These are phyloP conservation scores for Colletotrichum aenigma DNA, from an alignment of 2,329 filamentous ascomycete species.

Conservation along the genomic window DNA sequence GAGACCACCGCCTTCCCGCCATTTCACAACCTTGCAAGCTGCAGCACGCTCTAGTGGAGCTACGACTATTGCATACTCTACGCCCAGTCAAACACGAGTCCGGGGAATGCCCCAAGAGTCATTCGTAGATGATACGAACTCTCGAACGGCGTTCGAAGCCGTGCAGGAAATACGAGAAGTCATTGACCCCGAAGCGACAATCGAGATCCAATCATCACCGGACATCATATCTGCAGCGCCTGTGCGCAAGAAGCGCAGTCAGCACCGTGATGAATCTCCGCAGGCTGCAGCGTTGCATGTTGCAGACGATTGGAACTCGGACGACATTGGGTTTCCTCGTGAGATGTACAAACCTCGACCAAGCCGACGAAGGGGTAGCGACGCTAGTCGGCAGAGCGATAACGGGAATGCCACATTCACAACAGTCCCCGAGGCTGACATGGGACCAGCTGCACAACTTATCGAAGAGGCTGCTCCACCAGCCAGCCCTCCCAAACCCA, in stretches of 20 bases:
- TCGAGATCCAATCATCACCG: constrained; percentile 20
- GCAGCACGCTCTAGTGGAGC: constrained; percentile 29
- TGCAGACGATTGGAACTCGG: constrained; percentile 18
- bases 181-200: not conserved
- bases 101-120: not conserved
- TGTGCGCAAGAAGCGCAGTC: constrained; percentile 8
- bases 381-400: constrained; percentile 10
- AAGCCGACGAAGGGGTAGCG: constrained; percentile 19
- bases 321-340: not conserved
- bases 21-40: not conserved
- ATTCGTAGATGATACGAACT: not conserved
- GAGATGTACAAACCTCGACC: constrained; percentile 8
- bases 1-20: not conserved
- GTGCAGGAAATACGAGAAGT: not conserved
- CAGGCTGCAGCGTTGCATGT: not conserved
- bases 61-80: constrained; percentile 38
- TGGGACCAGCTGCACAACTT: not conserved
- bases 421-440: not conserved
- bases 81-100: constrained; percentile 31
- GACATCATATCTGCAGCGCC: constrained; percentile 22
- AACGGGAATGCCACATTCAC: not conserved
- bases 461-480: not conserved
- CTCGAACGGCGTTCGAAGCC: not conserved
- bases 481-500: not conserved
- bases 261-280: not conserved